Evolutionary conservation across 1,284 basidiomycete species (phyloP), one percentile per base, ranked within the genome.

Genomic region (Irpex sp.): DNA sequence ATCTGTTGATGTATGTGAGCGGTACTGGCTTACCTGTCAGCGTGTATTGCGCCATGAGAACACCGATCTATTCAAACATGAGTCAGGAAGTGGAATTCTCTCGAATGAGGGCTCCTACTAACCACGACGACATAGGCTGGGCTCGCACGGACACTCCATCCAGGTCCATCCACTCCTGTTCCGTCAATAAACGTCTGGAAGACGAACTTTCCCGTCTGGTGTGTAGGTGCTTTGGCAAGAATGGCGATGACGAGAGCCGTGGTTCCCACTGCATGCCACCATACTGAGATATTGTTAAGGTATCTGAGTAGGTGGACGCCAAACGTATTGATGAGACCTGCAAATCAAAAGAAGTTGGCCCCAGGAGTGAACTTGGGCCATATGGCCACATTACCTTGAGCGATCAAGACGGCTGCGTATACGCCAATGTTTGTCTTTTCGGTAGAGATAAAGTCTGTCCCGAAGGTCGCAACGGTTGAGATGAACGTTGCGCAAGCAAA

Each of bases 251-350:
- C 82, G 31, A 92, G 72, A 1, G 85, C 78, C 2, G 83, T 82
- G 2, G 90, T 90, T 15, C 90, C 91, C 36, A 88, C 65, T 0
- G 85, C 87, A 68, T 93, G 89, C 83, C 89, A 88, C 81, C 83
- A 85, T 3, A 92, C 80, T 0, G 88, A 91, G 31, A 88, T 73
- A 65, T 89, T 90, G 72, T 92, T 92, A 59, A 92, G 77, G 66
- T 86, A 79, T 62, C 85, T 82, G 9, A 92, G 79, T 1, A 87
- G 70, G 57, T 80, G 81, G 8, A 91, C 88, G 3, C 88, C 88
- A 68, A 91, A 90, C 0, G 88, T 89, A 72, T 92, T 92, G 66
- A 88, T 88, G 5, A 88, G 73, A 31, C 87, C 77, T 76, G 7
- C 63, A 5, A 11, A 1, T 60, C n/a, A 34, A 52, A 57, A 49